Evolutionary conservation across 2,329 filamentous ascomycete species (phyloP), one percentile per base, ranked within the genome.

Genomic region (Botrytis paeoniae): DNA sequence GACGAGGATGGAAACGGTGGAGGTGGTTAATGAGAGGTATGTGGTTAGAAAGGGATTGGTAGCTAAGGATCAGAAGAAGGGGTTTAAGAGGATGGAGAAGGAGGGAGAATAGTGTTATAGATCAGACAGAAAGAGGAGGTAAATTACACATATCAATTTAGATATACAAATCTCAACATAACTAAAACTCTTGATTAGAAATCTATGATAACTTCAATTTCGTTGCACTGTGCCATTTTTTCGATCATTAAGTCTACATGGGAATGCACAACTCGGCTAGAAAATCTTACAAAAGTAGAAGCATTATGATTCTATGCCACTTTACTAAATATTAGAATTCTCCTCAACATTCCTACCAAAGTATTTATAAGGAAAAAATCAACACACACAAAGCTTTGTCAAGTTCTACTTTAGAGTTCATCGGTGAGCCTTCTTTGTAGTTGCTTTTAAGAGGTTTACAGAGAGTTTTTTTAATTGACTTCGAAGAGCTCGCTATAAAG

Each of bases 21-120:
- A 87, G 75, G 87, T 88, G 79, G 83, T 86, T 70, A 90, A 91
- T 76, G 87, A 91, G 75, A 84, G 83, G 77, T 91, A 88, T 80
- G 89, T 90, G n/a, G 83, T 86, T 78, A 85, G 85, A 73, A 89
- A 88, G 80, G 90, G 90, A 0, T 90, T 87, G 62, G 62, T 72
- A 32, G 39, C 39, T 51, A 60, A 68, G 62, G 54, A 72, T 48
- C 70, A 72, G 41, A 72, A 69, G 18, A 72, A 59, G 39, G 70
- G 70, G 18, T 72, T 72, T 48, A 72, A 43, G 39, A 72, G 62
- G 8, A 20, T 72, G 51, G 68, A 68, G 35, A 9, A 43, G 18
- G 39, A 43, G 14, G 37, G 39, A 20, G 35, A 68, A 35, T 68
- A 54, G 48, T 29, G 16, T 16, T 39, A 29, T 20, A 7, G 0